Evolutionary conservation across 2,329 filamentous ascomycete genomes (phyloP).

Genomic region (Paraphaeosphaeria sporulosa): DNA sequence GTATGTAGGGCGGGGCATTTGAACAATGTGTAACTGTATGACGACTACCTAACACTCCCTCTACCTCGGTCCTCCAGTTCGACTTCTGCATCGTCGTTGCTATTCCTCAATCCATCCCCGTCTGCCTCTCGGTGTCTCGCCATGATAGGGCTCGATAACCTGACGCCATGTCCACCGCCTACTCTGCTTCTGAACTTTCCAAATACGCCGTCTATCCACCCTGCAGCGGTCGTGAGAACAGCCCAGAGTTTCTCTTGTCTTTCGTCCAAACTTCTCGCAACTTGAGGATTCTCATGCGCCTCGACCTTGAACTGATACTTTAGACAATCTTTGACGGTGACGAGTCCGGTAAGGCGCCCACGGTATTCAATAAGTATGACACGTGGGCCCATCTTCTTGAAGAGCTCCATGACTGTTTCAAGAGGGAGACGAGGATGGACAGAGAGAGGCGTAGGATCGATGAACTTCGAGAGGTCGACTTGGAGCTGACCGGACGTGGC

Average conservation of each 20-base stretch:
- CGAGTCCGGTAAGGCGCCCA: constrained; percentile 80
- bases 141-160: constrained; percentile 34
- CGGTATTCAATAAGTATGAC: constrained; percentile 93
- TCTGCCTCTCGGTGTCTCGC: constrained; percentile 15
- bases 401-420: constrained; percentile 98
- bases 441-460: constrained; percentile 87
- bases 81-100: constrained; percentile 21
- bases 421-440: constrained; percentile 90
- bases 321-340: constrained; percentile 96
- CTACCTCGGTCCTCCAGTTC: constrained; percentile 35
- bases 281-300: constrained; percentile 73
- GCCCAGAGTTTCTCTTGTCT: constrained; percentile 40
- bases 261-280: constrained; percentile 29
- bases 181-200: constrained; percentile 26
- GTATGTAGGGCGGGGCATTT: constrained; percentile 6
- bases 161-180: constrained; percentile 30
- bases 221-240: constrained; percentile 23
- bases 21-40: neutral
- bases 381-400: constrained; percentile 95
- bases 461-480: constrained; percentile 85
- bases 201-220: constrained; percentile 31
- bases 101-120: constrained; percentile 19
- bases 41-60: constrained; percentile 14
- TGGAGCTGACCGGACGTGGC: constrained; percentile 63
- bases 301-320: constrained; percentile 98